Evolutionary conservation across 805 yeast genomes (phyloP), one percentile per base, ranked within the genome.

Genomic region (Jamesozyma spencerorum): DNA sequence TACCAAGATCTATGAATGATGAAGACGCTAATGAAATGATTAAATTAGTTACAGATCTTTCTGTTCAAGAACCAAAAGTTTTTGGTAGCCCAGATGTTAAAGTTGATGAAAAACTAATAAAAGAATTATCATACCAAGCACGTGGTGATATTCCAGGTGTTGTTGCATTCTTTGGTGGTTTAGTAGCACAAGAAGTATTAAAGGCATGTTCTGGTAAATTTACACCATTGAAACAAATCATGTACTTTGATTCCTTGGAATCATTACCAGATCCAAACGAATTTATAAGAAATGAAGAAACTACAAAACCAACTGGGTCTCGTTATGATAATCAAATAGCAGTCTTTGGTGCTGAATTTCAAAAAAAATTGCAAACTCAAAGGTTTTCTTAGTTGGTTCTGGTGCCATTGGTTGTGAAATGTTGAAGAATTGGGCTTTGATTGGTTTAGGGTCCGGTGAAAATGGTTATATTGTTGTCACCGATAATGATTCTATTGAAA

Each of bases 401-500:
- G 98, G 98, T 60, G 98, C 98, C 15, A 92, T 92, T 69, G 98
- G 98, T 31, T 92, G 98, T 69, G 98, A 92, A 66, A 90, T 92
- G 88, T 71, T 92, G 55, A 92, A 92, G 66, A 88, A 86, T 58
- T 92, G 97, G 97, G 96, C 98, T 4, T 74, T 92, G 74, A 73
- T 88, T 76, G 98, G 98, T 34, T 68, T 92, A 39, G 97, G 95
- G 28, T 73, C 94, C 18, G 97, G 97, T 32, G 85, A 88, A 31
- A 63, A 82, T 3, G 98, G 98, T 54, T 74, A 77, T 53, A 84
- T 92, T 45, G 65, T 67, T 39, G 81, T 92, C 36, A 92, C 98
- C 19, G 98, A 46, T 39, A 92, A 81, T 59, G 98, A 92, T 59
- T 76, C 92, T 5, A 92, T 92, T 57, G 99, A 92, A 64, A 86